Evolutionary conservation across 202 grass and related monocot genomes (phyloP).

Genomic region (Panicum hallii): DNA sequence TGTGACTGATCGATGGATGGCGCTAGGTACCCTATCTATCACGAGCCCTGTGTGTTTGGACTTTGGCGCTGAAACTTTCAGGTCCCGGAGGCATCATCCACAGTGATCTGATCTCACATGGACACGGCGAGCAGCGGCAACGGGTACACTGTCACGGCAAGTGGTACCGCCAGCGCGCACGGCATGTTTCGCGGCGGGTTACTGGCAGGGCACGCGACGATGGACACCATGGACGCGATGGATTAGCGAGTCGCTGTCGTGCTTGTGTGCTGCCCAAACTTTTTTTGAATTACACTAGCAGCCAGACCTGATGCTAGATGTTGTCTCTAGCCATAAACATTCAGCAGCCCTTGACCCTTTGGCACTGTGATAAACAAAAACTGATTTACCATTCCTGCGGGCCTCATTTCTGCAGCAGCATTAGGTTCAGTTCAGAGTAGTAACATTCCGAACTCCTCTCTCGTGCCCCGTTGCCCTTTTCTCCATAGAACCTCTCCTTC

Average conservation of each 20-base stretch:
- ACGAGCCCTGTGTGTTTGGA: neutral
- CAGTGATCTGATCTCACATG: neutral
- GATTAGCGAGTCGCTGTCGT: neutral
- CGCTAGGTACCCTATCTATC: neutral
- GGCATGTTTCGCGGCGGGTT: neutral
- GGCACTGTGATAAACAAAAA: too few species aligned
- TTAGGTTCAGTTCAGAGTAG: too few species aligned
- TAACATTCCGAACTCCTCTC: too few species aligned
- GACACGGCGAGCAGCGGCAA: neutral
- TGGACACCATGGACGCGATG: neutral
- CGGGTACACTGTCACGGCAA: neutral
- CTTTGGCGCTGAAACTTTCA: neutral
- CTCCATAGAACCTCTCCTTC: neutral
- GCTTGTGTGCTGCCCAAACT: neutral
- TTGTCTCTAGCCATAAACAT: neutral
- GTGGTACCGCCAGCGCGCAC: neutral
- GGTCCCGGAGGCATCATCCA: neutral
- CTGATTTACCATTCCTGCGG: too few species aligned
- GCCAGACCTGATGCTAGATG: neutral
- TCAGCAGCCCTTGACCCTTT: too few species aligned
- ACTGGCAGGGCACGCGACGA: too few species aligned
- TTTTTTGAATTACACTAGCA: neutral
- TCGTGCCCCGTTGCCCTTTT: neutral
- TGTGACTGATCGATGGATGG: neutral
- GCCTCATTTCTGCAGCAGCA: too few species aligned